phyloP scores from a whole-genome alignment of 2,329 filamentous ascomycete species.

The Clarireedia paspali region DNA sequence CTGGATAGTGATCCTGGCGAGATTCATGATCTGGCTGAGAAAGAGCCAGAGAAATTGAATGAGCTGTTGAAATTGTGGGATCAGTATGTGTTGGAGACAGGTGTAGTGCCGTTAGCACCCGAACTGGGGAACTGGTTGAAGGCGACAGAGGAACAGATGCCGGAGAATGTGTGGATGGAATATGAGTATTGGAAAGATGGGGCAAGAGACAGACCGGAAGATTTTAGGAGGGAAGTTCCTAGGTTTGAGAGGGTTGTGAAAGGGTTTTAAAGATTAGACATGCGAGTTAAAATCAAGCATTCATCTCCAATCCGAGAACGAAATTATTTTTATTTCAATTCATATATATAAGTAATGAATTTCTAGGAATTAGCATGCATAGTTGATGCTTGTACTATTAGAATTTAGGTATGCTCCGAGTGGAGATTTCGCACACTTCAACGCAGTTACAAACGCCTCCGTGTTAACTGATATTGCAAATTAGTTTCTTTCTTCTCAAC shows the following conservation, averaged over 20 bases:
- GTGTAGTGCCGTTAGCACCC: constrained; percentile 50
- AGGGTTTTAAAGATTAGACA: background rate
- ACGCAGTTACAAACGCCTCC: no score
- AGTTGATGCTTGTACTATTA: no score
- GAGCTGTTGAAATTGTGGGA: constrained; percentile 48
- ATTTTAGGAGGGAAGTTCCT: constrained; percentile 11
- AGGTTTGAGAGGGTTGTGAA: constrained; percentile 14
- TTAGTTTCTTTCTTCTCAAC: no score
- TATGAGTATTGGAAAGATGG: constrained; percentile 56
- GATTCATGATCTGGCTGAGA: constrained; percentile 36
- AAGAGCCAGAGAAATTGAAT: constrained; percentile 36
- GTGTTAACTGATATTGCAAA: no score
- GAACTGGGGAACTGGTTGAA: constrained; percentile 51
- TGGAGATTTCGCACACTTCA: no score
- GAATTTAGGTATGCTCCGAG: no score
- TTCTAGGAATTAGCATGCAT: no score
- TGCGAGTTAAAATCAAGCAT: no score
- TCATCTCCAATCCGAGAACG: no score
- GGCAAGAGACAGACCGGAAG: constrained; percentile 26
- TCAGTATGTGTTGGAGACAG: constrained; percentile 49
- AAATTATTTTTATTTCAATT: no score
- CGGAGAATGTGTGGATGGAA: constrained; percentile 58
- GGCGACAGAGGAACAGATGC: constrained; percentile 57
- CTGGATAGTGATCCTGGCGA: constrained; percentile 44
- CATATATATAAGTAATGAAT: no score